Conservation (phyloP, 352 stramenopile genomes). For the Pythium phragmitis region DNA sequence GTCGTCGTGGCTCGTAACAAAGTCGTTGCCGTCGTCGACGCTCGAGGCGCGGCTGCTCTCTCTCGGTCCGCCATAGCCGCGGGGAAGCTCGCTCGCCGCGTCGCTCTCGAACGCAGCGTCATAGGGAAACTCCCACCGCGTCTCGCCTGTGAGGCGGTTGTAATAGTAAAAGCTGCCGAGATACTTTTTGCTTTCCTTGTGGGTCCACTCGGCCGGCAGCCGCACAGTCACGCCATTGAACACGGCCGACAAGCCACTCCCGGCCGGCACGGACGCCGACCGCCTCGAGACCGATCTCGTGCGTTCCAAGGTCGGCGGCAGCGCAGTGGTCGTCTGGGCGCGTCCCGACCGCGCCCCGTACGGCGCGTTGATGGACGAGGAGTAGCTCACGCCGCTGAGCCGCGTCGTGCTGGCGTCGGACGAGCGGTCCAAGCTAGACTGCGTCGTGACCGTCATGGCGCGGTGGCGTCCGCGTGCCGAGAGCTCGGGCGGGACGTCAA, state of each 20-base stretch:
- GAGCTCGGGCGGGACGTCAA: background rate
- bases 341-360: background rate
- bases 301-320: background rate
- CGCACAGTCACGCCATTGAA: conserved; percentile 4
- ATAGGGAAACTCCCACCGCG: conserved; percentile 65
- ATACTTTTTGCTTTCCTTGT: conserved; percentile 63
- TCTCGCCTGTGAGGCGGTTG: conserved; percentile 55
- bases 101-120: conserved; percentile 8
- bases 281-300: background rate
- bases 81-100: conserved; percentile 16
- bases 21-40: conserved; percentile 19
- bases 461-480: background rate
- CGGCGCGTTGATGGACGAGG: conserved; percentile 9
- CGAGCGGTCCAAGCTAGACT: conserved; percentile 9
- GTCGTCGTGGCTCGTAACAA: conserved; percentile 3
- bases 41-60: conserved; percentile 12
- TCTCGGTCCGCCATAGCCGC: background rate
- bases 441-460: background rate
- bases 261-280: background rate
- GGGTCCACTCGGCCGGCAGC: conserved; percentile 48
- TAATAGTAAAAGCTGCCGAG: conserved; percentile 65
- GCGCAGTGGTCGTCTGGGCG: conserved; percentile 5
- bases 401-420: conserved; percentile 15
- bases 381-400: conserved; percentile 11
- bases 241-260: background rate